Evolutionary conservation across 2,329 filamentous ascomycete genomes (phyloP), one percentile per base, ranked within the genome.

Genomic region (Dactylella cylindrospora): DNA sequence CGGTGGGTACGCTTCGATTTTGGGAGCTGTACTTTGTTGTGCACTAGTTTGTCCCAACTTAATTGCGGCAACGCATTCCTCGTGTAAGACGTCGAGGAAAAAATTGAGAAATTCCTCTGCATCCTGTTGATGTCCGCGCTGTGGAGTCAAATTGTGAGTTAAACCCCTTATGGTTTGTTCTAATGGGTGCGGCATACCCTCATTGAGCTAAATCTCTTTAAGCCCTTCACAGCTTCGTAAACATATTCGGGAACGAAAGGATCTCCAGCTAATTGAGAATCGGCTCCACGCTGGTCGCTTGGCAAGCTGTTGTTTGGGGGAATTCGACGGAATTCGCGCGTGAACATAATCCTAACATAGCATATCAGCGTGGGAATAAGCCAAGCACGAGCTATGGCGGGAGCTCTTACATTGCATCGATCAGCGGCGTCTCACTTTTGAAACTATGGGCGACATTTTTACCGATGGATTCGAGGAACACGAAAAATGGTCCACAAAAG

Each of bases 81-180:
- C 90, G 68, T 96, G 90, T 26, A 98, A 81, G 40, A 89, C 88
- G 70, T 95, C 90, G 3, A 98, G 78, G 26, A 98, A 77, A 72
- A 97, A 95, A 0, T 90, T 91, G 19, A 98, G 77, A 68, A 98
- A 98, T 70, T 98, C 93, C 71, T 98, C 90, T 1, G 93, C 93
- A 75, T 98, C 93, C 76, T 98, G 91, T 72, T 98, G 93, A 69
- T 96, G 91, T 12, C 93, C 93, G 62, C 90, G 86, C 84, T 90
- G 66, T 44, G 44, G 23, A 45, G 51, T 74, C 66, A 73, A 68
- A 65, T 70, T 64, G 71, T 69, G 19, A 15, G 31, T 15, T 35
- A 8, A 39, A 20, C 10, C n/a, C n/a, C n/a, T n/a, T 28, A 39
- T 28, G 12, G 23, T 13, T 39, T 1, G n/a, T 19, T 20, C 40